phyloP scores from a whole-genome alignment of 495 filamentous ascomycete genomes.

The Clohesyomyces aquaticus region DNA sequence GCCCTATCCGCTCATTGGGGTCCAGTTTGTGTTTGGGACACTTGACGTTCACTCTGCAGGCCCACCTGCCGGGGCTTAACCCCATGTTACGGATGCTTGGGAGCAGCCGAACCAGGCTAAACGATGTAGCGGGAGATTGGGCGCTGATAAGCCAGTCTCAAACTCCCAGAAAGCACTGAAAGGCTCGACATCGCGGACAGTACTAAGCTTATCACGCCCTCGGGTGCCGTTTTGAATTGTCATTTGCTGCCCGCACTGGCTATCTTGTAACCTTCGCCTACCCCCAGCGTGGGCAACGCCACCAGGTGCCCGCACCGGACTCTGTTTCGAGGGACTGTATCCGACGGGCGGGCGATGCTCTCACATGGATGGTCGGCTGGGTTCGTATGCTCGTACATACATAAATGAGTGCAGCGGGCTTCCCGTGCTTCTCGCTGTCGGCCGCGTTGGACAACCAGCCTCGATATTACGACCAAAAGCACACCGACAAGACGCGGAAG shows the following conservation, averaged over 20 bases:
- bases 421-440: slow-evolving; percentile 25
- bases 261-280: slow-evolving; percentile 7
- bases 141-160: neutral
- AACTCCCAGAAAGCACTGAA: neutral
- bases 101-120: neutral
- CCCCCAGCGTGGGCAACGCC: slow-evolving; percentile 21
- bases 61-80: neutral
- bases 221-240: too few relatives aligned
- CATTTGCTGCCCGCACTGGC: neutral
- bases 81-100: neutral
- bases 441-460: slow-evolving; percentile 20
- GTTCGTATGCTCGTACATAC: too few relatives aligned
- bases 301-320: slow-evolving; percentile 4
- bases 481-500: too few relatives aligned
- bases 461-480: slow-evolving; percentile 9
- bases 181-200: neutral
- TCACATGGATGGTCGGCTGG: too few relatives aligned
- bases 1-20: too few relatives aligned
- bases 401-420: slow-evolving; percentile 19
- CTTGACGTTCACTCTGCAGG: neutral
- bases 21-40: neutral
- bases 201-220: neutral
- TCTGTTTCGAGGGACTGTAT: slow-evolving; percentile 18
- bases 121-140: neutral
- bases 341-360: too few relatives aligned